Evolutionary conservation across 2,329 filamentous ascomycete species (phyloP).

Genomic region (Aotearoamyces nothofagi): DNA sequence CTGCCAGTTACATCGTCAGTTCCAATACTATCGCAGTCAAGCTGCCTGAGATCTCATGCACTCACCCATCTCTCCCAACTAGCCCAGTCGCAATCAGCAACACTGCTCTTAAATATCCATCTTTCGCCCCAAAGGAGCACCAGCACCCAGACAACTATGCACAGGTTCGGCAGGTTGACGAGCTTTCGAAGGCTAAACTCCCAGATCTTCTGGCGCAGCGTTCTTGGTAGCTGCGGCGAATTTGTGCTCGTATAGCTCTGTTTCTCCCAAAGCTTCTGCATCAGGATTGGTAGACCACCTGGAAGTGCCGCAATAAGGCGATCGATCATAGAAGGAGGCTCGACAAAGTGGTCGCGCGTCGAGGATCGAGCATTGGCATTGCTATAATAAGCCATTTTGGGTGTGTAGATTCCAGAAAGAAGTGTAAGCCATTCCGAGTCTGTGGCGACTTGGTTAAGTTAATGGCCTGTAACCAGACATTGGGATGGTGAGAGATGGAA

Average conservation of each 20-base stretch:
- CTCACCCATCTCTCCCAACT: constrained; percentile 88
- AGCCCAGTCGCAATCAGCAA: constrained; percentile 64
- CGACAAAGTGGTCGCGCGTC: constrained; percentile 13
- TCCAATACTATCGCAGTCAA: too few relatives aligned
- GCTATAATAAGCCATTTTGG: not conserved
- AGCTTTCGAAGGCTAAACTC: constrained; percentile 36
- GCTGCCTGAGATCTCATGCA: too few relatives aligned
- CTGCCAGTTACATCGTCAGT: constrained; percentile 29
- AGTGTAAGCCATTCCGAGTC: too few relatives aligned
- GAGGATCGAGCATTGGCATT: constrained; percentile 4
- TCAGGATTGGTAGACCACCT: constrained; percentile 8
- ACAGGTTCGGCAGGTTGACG: constrained; percentile 46
- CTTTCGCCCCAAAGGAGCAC: constrained; percentile 77
- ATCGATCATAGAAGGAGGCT: constrained; percentile 13
- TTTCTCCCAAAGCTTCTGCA: constrained; percentile 12
- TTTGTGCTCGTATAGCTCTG: constrained; percentile 5
- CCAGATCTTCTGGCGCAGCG: constrained; percentile 9
- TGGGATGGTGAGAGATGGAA: too few relatives aligned
- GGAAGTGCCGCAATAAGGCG: constrained; percentile 12
- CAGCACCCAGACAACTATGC: constrained; percentile 61
- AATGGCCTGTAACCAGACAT: too few relatives aligned
- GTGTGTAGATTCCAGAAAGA: too few relatives aligned
- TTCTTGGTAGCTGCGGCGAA: constrained; percentile 5
- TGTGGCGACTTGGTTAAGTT: too few relatives aligned
- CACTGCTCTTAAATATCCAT: constrained; percentile 55